Conservation (phyloP, 2,329 filamentous ascomycete genomes). For the Colletotrichum paranaense region DNA sequence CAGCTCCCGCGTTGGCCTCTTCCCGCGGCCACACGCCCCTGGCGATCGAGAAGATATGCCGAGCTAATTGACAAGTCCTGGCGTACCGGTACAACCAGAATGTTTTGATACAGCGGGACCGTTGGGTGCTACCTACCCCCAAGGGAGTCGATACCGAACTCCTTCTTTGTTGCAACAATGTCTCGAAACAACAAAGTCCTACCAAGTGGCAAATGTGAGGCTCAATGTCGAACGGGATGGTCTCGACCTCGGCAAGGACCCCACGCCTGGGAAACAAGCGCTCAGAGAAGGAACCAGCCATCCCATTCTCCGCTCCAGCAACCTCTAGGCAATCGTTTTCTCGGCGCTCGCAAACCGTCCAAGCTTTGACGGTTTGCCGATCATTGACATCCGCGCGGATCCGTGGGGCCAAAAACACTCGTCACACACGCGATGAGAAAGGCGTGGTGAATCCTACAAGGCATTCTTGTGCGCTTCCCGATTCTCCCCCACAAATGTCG, state of each 20-base stretch:
- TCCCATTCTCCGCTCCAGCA: neutral
- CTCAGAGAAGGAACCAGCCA: neutral
- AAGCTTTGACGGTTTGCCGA: slow-evolving; percentile 1
- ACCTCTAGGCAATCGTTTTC: neutral
- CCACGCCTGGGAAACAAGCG: neutral
- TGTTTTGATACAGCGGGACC: neutral
- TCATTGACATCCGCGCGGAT: slow-evolving; percentile 29
- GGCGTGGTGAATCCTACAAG: slow-evolving; percentile 28
- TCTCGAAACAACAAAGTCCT: slow-evolving; percentile 14
- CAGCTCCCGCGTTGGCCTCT: slow-evolving; percentile 23
- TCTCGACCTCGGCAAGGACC: neutral
- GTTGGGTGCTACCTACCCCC: neutral
- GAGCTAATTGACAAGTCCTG: neutral
- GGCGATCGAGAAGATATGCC: neutral
- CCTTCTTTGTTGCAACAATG: neutral
- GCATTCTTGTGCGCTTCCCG: slow-evolving; percentile 23
- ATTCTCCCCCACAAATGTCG: neutral
- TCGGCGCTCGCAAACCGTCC: neutral
- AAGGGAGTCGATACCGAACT: neutral
- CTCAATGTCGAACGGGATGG: slow-evolving; percentile 13
- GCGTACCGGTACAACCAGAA: neutral
- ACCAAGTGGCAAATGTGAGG: slow-evolving; percentile 25
- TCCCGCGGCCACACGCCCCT: slow-evolving; percentile 11
- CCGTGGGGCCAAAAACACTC: slow-evolving; percentile 3
- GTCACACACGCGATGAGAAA: neutral